Evolutionary conservation across 768 basidiomycete species (phyloP).

Genomic region (Sistotremastrum suecicum): DNA sequence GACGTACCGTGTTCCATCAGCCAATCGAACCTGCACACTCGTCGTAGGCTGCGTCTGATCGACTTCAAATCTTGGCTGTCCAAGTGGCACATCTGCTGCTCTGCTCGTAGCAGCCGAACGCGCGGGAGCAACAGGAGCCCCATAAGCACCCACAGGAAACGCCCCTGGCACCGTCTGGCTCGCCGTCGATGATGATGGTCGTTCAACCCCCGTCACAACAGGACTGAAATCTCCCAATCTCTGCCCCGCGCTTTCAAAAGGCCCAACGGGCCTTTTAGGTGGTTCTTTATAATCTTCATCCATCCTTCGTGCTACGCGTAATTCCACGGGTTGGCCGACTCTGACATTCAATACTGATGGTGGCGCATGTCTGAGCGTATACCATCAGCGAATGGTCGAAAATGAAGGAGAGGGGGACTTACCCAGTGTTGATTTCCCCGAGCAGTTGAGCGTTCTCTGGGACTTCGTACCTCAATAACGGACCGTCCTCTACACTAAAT

Average conservation of each 20-base stretch:
- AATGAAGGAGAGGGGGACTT: constrained; percentile 7
- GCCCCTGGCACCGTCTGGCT: too few relatives aligned
- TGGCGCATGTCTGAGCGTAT: constrained; percentile 53
- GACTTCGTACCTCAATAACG: constrained; percentile 71
- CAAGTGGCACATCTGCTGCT: constrained; percentile 1
- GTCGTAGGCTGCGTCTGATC: constrained; percentile 75
- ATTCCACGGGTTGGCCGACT: constrained; percentile 70
- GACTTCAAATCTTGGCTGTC: constrained; percentile 52
- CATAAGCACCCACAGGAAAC: too few relatives aligned
- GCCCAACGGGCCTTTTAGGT: constrained; percentile 18
- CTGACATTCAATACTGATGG: constrained; percentile 58
- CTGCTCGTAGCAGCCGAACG: constrained; percentile 10
- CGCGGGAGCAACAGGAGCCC: constrained; percentile 3
- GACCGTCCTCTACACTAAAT: constrained; percentile 82
- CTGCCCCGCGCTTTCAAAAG: too few relatives aligned
- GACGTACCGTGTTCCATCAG: constrained; percentile 73
- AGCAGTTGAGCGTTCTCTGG: constrained; percentile 57
- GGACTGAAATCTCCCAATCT: too few relatives aligned
- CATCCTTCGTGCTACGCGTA: constrained; percentile 58
- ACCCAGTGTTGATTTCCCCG: constrained; percentile 71
- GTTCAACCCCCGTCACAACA: too few relatives aligned
- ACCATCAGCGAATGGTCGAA: not conserved
- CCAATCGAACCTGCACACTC: constrained; percentile 78
- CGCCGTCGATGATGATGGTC: too few relatives aligned
- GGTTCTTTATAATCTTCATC: constrained; percentile 57